Base-by-base conservation (phyloP, 1,284 basidiomycete species). In the Rhizoctonia solani region DNA sequence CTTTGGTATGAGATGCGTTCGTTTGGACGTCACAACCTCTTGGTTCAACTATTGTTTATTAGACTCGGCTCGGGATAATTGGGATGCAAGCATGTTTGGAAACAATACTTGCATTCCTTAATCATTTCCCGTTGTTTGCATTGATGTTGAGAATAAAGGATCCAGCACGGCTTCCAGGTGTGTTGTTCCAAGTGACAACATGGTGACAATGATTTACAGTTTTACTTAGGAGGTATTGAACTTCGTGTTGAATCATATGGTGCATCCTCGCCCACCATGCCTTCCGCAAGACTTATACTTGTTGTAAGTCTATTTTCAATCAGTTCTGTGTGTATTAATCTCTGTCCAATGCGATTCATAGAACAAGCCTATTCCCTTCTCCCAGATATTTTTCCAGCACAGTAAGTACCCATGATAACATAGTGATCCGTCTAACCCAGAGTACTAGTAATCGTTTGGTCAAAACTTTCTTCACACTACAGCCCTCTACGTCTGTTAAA, bases 111-210 rank as follows among this genome's bases (percentile, higher is more conserved):
- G 87, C 86, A 0, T 86, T 92, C 69, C 83, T 98, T 79, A 95
- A 97, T 71, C 87, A 93, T 68, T 94, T 97, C 72, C 95, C 95
- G 1, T 79, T 98, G 8, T 98, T 98, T 76, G 89, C 89, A 0
- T 76, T 97, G 27, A 87, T 96, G 82, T 77, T 98, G 25, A 82
- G 92, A n/a, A 71, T 87, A 30, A 97, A 98, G 76, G 93, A 96
- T 75, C 87, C 92, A 2, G 83, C 83, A 72, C 82, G 95, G 39
- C 74, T 97, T 16, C 93, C 95, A 68, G 90, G 93, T 90, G 13
- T 49, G 44, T 21, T 4, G 30, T 19, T 37, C 11, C 23, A 11
- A 34, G 21, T 21, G 25, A 8, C 3, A n/a, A n/a, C 55, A 1
- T 41, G 3, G 29, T 21, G 2, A 11, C 16, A 19, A n/a, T 59